Base-by-base conservation (phyloP, 2,329 filamentous ascomycete genomes). In the Talaromyces rugulosus region DNA sequence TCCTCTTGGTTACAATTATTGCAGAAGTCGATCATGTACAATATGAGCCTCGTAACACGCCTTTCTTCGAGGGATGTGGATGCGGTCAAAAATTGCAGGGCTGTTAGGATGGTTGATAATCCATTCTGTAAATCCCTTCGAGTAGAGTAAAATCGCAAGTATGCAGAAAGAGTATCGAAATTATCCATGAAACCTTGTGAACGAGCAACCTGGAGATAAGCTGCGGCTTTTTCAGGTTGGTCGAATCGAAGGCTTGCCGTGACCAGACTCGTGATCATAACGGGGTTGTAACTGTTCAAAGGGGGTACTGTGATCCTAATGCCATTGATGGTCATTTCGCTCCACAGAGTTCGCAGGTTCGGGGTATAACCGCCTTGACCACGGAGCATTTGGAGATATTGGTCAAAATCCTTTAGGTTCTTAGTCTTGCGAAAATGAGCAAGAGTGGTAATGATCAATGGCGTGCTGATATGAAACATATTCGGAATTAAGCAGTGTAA, bases 331-430 rank as follows among this genome's bases (percentile, higher is more conserved):
- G 66, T 67, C 34, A 63, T 64, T n/a, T 62, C 64, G 51, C 65
- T 66, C 58, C 69, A 77, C 27, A 61, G 64, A 5, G 64, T 65
- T 2, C 69, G 69, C 57, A 78, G 57, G 40, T 77, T 76, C 8
- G 74, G 68, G 8, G 72, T 69, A 51, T 73, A 75, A 2, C 70
- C 68, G 16, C 66, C 64, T 34, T 72, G 66, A 3, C 74, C 75
- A 34, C 70, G 69, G 11, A 78, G 64, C 69, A 74, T 74, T 50
- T 71, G 66, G 34, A 79, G 62, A 57, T 78, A 77, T 27, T 72
- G 61, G 56, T 79, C 75, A 47, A 78, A 78, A n/a, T 71, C 69
- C 50, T 72, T 74, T 4, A 79, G 68, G 51, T 79, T 75, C 59
- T 75, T 76, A 1, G 73, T 70, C 63, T 76, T 78, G 52, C 73